Evolutionary conservation across 1,284 basidiomycete species (phyloP).

Genomic region (Veloboletus limbatus): DNA sequence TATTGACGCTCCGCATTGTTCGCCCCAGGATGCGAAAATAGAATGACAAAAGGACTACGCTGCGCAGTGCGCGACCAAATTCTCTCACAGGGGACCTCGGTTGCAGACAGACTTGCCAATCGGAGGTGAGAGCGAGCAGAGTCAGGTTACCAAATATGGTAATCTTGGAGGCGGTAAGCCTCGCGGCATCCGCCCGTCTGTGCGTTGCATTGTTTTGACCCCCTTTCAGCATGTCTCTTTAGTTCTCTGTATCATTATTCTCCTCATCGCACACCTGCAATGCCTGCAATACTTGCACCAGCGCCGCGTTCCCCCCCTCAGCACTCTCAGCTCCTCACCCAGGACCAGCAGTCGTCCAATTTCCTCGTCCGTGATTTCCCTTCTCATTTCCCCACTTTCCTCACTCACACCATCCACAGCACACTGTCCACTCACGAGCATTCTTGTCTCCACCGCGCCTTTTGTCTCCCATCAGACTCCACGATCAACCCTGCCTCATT

Average conservation of each 20-base stretch:
- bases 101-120: no score
- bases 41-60: no score
- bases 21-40: no score
- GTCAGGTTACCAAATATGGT: constrained; percentile 29
- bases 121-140: no score
- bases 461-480: constrained; percentile 33
- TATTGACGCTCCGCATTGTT: constrained; percentile 33
- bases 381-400: not conserved
- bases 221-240: constrained; percentile 29
- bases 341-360: no score
- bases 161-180: constrained; percentile 16
- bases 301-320: constrained; percentile 27
- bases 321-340: constrained; percentile 12
- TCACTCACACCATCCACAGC: constrained; percentile 15
- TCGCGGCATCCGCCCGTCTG: constrained; percentile 25
- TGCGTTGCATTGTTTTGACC: constrained; percentile 24
- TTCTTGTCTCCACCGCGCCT: constrained; percentile 28
- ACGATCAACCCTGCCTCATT: constrained; percentile 21
- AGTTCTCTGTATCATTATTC: constrained; percentile 28
- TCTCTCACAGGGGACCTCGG: no score
- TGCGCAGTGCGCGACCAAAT: no score
- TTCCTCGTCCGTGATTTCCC: constrained; percentile 8
- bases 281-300: constrained; percentile 35
- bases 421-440: constrained; percentile 11
- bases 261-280: no score